Conservation (phyloP, 495 filamentous ascomycete species). For the Aspergillus cavernicola region DNA sequence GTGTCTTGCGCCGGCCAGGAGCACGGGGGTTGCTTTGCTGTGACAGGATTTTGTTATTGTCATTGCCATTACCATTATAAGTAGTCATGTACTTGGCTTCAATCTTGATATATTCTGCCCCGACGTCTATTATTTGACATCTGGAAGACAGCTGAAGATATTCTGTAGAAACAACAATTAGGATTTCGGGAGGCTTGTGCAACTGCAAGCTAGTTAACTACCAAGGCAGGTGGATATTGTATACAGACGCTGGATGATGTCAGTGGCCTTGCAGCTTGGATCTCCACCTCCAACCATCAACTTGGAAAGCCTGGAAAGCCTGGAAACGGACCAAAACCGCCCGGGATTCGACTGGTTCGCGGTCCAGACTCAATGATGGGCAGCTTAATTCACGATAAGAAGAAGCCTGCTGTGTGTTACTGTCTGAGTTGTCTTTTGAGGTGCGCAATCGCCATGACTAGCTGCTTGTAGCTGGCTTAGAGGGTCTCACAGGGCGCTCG, state of each 20-base stretch:
- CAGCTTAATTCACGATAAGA: neutral
- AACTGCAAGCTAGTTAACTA: too few species aligned
- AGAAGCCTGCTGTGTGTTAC: neutral
- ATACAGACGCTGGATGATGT: conserved; percentile 2
- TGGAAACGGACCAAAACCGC: conserved; percentile 12
- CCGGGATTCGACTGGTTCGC: neutral
- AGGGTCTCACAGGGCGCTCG: neutral
- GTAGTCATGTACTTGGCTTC: conserved; percentile 13
- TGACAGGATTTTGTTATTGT: conserved; percentile 14
- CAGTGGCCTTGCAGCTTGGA: conserved; percentile 3
- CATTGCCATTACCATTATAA: conserved; percentile 10
- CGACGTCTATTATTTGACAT: too few species aligned
- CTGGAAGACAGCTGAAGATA: too few species aligned
- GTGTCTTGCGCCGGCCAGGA: conserved; percentile 7
- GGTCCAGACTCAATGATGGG: conserved; percentile 8
- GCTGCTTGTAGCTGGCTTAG: neutral
- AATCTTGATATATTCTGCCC: conserved; percentile 1
- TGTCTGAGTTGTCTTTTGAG: conserved; percentile 3
- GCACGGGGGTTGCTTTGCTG: conserved; percentile 9
- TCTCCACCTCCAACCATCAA: conserved; percentile 9
- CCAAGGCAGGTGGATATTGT: too few species aligned
- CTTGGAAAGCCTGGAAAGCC: conserved; percentile 7
- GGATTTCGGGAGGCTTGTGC: too few species aligned
- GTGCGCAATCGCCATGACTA: neutral
- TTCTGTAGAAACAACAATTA: too few species aligned